Conservation (phyloP, 768 basidiomycete genomes). For the Artomyces pyxidatus region DNA sequence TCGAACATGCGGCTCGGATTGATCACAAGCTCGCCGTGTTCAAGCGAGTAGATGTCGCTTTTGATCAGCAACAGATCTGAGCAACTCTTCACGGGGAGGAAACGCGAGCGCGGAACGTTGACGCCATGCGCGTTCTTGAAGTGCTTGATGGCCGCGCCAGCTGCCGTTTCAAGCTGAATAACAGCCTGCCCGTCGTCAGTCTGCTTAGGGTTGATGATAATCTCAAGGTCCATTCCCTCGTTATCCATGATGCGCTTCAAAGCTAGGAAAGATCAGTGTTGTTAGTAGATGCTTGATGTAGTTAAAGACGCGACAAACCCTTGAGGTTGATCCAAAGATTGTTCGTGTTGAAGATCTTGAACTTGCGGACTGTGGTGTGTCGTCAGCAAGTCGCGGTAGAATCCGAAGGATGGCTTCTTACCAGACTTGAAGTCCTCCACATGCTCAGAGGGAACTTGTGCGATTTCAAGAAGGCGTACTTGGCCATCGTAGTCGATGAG, state of each 20-base stretch:
- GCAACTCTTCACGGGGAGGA: conserved; percentile 87
- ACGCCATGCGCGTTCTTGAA: conserved; percentile 89
- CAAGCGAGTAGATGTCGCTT: conserved; percentile 85
- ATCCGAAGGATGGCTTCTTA: conserved; percentile 19
- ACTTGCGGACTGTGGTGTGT: conserved; percentile 55
- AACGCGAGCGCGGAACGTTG: conserved; percentile 90
- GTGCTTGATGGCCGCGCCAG: conserved; percentile 91
- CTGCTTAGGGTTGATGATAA: conserved; percentile 88
- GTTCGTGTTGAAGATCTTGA: conserved; percentile 92
- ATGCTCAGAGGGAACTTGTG: conserved; percentile 90
- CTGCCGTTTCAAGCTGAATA: conserved; percentile 54
- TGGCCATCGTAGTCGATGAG: conserved; percentile 87
- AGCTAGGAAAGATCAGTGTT: conserved; percentile 34
- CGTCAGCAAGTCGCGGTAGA: conserved; percentile 3
- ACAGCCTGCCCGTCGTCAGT: conserved; percentile 83
- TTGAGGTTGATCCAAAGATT: conserved; percentile 75
- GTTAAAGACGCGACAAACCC: conserved; percentile 31
- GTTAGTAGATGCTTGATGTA: neutral
- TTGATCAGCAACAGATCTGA: conserved; percentile 87
- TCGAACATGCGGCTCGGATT: conserved; percentile 77
- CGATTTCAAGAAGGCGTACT: conserved; percentile 85
- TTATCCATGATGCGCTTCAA: conserved; percentile 86
- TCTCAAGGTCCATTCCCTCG: conserved; percentile 85
- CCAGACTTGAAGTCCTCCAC: conserved; percentile 90
- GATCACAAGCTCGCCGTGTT: conserved; percentile 84